Base-by-base conservation (phyloP, 352 stramenopile genomes). In the Globisporangium alternatum region DNA sequence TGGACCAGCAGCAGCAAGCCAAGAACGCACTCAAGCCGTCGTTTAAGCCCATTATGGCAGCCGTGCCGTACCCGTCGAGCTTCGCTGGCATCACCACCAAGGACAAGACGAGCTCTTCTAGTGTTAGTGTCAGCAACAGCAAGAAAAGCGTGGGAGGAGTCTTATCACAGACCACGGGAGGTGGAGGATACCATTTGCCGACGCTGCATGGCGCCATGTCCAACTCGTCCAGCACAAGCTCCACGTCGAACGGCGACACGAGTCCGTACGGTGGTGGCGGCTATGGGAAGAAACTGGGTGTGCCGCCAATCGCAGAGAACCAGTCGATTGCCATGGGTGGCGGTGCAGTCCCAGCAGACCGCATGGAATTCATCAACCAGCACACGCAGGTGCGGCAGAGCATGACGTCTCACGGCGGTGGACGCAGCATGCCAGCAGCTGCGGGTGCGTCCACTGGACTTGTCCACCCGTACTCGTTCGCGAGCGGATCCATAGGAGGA, bases 341-440 rank as follows among this genome's bases (percentile, higher is more conserved):
- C n/a, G 49, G 71, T 5, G 54, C 68, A 0, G 44, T 81, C 5
- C 48, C 74, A 35, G 64, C 55, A 6, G 75, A 84, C 5, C 70
- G 75, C 66, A 69, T 83, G 66, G 79, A 71, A 0, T 76, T 74
- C 31, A 74, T 84, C 37, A 63, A 73, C 19, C 64, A 79, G 13
- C 72, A 79, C 41, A 67, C 75, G 15, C 67, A 63, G 33, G 51
- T 65, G 17, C 74, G 76, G 3, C 62, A 77, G 51, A 86, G 80
- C 12, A 76, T 89, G 65, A 89, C 78, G 6, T 89, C 82, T 1
- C 80, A 89, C 52, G 82, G 80, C n/a, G 78, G 78, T 13, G 53
- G 43, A 25, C 62, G 62, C 30, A 58, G 35, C 33, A 67, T 10
- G 0, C 57, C 47, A 30, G 15, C 7, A 2, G 21, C 21, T 0